Conservation (phyloP, 208 protist genomes). For the Leishmania lainsoni region DNA sequence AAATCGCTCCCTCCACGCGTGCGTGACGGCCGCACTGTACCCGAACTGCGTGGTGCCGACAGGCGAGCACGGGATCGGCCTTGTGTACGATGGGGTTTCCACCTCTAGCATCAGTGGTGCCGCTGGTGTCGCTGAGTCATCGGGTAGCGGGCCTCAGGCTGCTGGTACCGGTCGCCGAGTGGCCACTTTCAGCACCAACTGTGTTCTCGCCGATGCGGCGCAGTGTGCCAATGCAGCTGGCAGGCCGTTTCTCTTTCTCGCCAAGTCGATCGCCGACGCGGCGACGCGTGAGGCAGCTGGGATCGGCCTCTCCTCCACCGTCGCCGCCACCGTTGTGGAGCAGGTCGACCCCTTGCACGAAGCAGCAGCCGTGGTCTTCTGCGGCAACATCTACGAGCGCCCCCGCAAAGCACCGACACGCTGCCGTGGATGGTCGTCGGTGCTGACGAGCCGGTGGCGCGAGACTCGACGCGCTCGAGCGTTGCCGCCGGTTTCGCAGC, state of each 20-base stretch:
- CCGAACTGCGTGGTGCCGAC: slow-evolving; percentile 58
- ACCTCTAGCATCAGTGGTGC: slow-evolving; percentile 27
- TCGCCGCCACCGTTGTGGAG: slow-evolving; percentile 33
- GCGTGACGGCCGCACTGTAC: slow-evolving; percentile 73
- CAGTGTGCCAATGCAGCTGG: slow-evolving; percentile 23
- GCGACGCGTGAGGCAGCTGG: slow-evolving; percentile 17
- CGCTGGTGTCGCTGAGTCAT: not conserved
- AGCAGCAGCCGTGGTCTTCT: slow-evolving; percentile 69
- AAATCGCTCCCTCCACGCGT: slow-evolving; percentile 43
- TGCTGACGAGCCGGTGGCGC: slow-evolving; percentile 79
- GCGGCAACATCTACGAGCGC: slow-evolving; percentile 53
- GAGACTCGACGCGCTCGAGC: slow-evolving; percentile 59
- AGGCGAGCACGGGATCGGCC: slow-evolving; percentile 27
- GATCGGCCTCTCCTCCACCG: not conserved
- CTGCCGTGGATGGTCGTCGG: slow-evolving; percentile 80
- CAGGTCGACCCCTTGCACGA: slow-evolving; percentile 55
- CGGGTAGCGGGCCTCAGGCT: not conserved
- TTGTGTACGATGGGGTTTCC: slow-evolving; percentile 45
- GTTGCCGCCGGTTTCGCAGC: slow-evolving; percentile 74
- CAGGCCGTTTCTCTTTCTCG: slow-evolving; percentile 58
- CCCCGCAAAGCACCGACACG: slow-evolving; percentile 47
- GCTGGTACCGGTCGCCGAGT: slow-evolving; percentile 8
- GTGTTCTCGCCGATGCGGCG: slow-evolving; percentile 30
- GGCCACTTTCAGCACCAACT: slow-evolving; percentile 20
- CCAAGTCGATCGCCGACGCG: slow-evolving; percentile 32